A percentile compares a stretch with the other conserved stretches of the same genome.
These are phyloP conservation scores for Fraxinus excelsior DNA, from an alignment of 257 asterid genomes.

Conservation along the genomic window DNA sequence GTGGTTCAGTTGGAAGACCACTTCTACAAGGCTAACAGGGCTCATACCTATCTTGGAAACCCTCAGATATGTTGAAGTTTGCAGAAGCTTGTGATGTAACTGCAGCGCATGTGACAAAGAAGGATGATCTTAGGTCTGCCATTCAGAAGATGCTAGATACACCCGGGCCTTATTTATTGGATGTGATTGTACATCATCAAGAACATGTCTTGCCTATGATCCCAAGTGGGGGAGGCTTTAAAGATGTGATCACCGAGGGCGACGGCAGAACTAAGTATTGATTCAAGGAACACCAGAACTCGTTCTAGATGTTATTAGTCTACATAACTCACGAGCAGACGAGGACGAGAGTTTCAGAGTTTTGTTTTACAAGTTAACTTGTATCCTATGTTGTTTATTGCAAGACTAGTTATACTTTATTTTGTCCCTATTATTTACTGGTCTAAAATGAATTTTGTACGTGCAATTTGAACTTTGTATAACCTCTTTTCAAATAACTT, in stretches of 20 bases:
- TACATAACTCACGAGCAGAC: neutral
- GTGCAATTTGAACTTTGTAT: neutral
- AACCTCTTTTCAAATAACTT: neutral
- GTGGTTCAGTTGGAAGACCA: slow-evolving; percentile 91
- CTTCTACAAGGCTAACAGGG: slow-evolving; percentile 77
- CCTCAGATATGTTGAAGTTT: slow-evolving; percentile 74
- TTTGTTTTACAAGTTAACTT: neutral
- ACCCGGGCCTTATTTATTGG: slow-evolving; percentile 76
- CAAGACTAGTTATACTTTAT: neutral
- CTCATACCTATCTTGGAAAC: slow-evolving; percentile 75
- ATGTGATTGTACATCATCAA: slow-evolving; percentile 80
- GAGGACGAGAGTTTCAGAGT: neutral
- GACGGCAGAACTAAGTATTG: slow-evolving; percentile 62
- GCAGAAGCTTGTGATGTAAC: slow-evolving; percentile 78
- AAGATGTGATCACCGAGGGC: slow-evolving; percentile 77
- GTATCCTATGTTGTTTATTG: neutral
- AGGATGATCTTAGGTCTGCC: slow-evolving; percentile 53
- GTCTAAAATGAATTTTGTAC: neutral
- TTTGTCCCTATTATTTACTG: too few relatives aligned
- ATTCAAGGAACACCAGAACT: neutral
- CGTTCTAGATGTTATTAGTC: neutral
- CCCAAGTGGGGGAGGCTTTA: slow-evolving; percentile 75
- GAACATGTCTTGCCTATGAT: slow-evolving; percentile 90
- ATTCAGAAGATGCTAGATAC: slow-evolving; percentile 73
- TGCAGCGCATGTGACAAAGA: slow-evolving; percentile 61